phyloP scores from a whole-genome alignment of 306 rosid species.

The Rosa lucieae region DNA sequence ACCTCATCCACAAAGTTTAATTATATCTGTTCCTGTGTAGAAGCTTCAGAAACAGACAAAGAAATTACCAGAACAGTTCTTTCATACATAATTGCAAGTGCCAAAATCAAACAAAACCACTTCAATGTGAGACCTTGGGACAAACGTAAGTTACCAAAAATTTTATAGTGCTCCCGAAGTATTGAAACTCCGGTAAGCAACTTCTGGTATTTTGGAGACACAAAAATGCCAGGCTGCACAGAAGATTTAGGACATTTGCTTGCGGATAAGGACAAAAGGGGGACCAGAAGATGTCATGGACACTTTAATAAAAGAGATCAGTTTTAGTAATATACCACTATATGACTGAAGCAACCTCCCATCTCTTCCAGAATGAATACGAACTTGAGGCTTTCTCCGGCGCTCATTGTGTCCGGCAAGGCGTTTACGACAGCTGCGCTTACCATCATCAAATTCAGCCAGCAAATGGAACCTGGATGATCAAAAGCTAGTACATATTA shows the following conservation, averaged over 20 bases:
- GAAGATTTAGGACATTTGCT: not conserved
- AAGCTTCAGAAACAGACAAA: constrained; percentile 2
- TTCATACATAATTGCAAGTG: not conserved
- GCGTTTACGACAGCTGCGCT: constrained; percentile 95
- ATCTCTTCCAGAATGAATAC: constrained; percentile 48
- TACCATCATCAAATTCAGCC: constrained; percentile 87
- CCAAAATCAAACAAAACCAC: not conserved
- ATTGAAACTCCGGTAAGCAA: not conserved
- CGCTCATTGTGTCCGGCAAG: constrained; percentile 95
- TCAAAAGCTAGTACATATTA: constrained; percentile 38
- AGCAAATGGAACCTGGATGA: constrained; percentile 81
- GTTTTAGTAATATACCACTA: constrained; percentile 45
- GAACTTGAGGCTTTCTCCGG: constrained; percentile 77
- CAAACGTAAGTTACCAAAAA: not conserved
- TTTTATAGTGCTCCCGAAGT: not conserved
- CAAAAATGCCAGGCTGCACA: not conserved
- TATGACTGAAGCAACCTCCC: constrained; percentile 67
- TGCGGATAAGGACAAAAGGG: not conserved
- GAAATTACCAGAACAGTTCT: not conserved
- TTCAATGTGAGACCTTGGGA: not conserved
- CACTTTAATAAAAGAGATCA: constrained; percentile 1
- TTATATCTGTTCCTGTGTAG: not conserved
- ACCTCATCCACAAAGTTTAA: not conserved
- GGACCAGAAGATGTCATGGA: not conserved
- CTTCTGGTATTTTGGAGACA: not conserved